phyloP scores from a whole-genome alignment of 139 green algal genomes.

The Tetratostichococcus sp. region DNA sequence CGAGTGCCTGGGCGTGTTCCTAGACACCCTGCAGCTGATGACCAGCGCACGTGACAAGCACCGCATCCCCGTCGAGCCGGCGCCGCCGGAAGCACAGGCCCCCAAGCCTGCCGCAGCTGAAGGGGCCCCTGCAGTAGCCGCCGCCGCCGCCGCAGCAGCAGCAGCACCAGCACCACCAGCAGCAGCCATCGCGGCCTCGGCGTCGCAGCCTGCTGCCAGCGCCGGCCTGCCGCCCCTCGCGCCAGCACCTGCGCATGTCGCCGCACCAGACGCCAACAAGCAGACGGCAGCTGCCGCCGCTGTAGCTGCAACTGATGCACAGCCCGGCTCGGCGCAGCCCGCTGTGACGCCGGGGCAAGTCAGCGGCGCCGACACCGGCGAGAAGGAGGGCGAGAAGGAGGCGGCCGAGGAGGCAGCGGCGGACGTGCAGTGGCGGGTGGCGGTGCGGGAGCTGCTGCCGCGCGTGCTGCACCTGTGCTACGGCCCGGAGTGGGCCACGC shows the following conservation, averaged over 20 bases:
- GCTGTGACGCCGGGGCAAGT: no score
- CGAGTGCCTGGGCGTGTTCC: constrained; percentile 65
- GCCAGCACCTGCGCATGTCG: not conserved
- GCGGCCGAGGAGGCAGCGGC: not conserved
- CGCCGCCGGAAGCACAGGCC: no score
- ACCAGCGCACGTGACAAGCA: not conserved
- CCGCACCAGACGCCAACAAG: no score
- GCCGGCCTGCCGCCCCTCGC: not conserved
- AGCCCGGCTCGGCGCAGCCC: no score
- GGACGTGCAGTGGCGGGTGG: not conserved
- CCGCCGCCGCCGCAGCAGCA: no score
- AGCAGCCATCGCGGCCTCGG: no score
- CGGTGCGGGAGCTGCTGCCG: constrained; percentile 71
- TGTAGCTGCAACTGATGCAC: no score
- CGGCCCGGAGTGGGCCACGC: constrained; percentile 69
- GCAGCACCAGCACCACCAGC: no score
- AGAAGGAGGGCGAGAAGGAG: not conserved
- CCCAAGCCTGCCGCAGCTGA: no score
- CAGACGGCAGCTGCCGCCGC: no score
- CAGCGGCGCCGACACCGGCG: not conserved
- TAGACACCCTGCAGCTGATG: constrained; percentile 68
- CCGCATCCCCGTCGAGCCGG: not conserved
- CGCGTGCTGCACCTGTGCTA: constrained; percentile 87
- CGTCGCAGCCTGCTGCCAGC: not conserved
- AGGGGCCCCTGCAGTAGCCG: no score